Conservation (phyloP, 2,329 filamentous ascomycete genomes). For the Pezicula neosporulosa region DNA sequence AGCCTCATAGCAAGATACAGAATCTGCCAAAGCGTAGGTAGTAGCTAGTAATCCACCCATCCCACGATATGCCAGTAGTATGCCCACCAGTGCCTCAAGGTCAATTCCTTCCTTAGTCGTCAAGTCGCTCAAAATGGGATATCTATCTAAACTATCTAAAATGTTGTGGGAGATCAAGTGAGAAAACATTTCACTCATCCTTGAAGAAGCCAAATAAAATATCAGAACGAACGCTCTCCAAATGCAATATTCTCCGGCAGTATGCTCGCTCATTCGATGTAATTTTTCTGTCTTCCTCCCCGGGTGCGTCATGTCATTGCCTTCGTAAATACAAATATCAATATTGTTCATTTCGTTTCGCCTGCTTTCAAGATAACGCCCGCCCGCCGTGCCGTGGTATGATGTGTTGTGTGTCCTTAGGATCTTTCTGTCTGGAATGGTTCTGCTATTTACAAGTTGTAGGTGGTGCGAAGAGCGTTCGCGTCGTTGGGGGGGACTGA, state of each 20-base stretch:
- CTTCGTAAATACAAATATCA: conserved; percentile 12
- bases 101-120: not conserved
- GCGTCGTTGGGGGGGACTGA: conserved; percentile 18
- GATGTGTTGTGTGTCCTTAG: conserved; percentile 27
- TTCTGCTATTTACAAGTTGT: conserved; percentile 28
- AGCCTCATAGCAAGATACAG: too few species aligned
- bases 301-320: conserved; percentile 1
- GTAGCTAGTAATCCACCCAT: too few species aligned
- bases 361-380: not conserved
- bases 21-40: too few species aligned
- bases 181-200: not conserved
- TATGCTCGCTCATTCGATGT: not conserved
- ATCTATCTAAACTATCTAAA: conserved; percentile 1
- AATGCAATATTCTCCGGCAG: too few species aligned
- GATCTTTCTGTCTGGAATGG: conserved; percentile 10
- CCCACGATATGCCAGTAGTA: too few species aligned
- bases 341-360: conserved; percentile 4
- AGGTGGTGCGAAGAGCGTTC: conserved; percentile 21
- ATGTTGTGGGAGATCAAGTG: not conserved
- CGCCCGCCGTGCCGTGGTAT: conserved; percentile 28
- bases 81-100: too few species aligned
- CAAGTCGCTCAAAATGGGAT: not conserved
- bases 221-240: too few species aligned
- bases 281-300: not conserved
- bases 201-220: not conserved